Base-by-base conservation (phyloP, 148 eudicot genomes). In the Gaultheria prostrata region DNA sequence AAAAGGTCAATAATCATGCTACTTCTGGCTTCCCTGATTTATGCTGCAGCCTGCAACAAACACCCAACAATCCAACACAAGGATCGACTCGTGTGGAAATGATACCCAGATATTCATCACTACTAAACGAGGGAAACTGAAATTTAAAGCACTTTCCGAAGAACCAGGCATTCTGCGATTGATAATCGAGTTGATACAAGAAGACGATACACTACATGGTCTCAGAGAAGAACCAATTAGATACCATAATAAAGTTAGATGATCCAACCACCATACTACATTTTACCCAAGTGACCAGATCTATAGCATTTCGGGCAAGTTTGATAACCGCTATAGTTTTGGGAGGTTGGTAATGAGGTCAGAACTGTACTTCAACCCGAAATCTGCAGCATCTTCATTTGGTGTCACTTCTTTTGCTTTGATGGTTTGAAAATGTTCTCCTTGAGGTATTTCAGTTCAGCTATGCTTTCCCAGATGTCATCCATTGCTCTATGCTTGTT, bases 401-500 rank as follows among this genome's bases (percentile, higher is more conserved):
- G 24, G 2, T 33, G 6, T 71, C 46, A 71, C 76, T 71, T 71
- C 76, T 71, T 70, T 32, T 32, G 46, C 45, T 8, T 71, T 71
- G 43, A 18, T 6, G 75, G 46, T 71, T 71, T 71, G 24, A 71
- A 71, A 33, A 95, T 92, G 83, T 83, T 86, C 76, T 88, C 95
- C 84, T 91, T 94, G 91, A 79, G 94, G 92, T 82, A 96, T 59
- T 92, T 92, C 75, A 96, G 97, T 87, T 96, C 98, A 46, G 82
- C 89, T 83, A 96, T 94, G 88, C 99, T 96, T 88, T 93, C 98
- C 88, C 88, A 90, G 80, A 96, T 94, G 86, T 96, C 99, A 82
- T 93, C 94, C 95, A 93, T 82, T 20, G 99, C 98, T 79, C 99
- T 92, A 88, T 94, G 98, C 20, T 89, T 93, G 80, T 93, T 87